Base-by-base conservation (phyloP, 495 filamentous ascomycete species). In the Evernia prunastri region DNA sequence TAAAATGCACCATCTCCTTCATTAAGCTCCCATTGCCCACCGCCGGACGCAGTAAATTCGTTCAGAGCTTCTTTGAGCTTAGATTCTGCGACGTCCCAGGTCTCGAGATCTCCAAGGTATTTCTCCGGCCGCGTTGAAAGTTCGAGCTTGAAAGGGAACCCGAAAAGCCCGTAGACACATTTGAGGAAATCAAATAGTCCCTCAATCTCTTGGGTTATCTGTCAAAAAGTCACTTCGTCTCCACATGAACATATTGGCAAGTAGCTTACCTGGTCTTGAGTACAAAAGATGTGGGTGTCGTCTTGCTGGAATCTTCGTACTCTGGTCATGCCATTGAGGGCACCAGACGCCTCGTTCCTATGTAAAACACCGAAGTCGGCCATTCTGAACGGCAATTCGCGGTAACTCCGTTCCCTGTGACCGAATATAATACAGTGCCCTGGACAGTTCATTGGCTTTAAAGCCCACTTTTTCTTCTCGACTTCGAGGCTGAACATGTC, bases 391-490 rank as follows among this genome's bases (percentile, higher is more conserved):
- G 94, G 94, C 61, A 97, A 77, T 71, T 98, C 92, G 63, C 88
- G 81, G 77, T 98, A 94, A 72, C 85, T 92, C 68, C 87, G 82
- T 67, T 89, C 91, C 59, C 88, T 81, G 72, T 90, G 87, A 20
- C 77, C 82, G 72, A 94, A 95, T 63, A 95, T 81, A 33, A 89
- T 74, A 68, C 86, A 89, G 74, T 94, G 90, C 11, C 89, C 91
- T 5, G 95, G 94, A 76, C 94, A 98, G 76, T 97, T 97, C 94
- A 98, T 98, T 40, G 95, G 94, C 79, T 98, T 98, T 47, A 98
- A 81, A 58, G 76, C 80, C 76, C 75, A 82, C 49, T 88, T 83
- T 62, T 90, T 86, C 81, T 97, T 96, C 71, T 97, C 91, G 40
- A 92, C 83, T 40, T 95, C 86, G 63, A 97, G 82, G 43, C 87